Evolutionary conservation across 306 rosid species (phyloP).

Genomic region (Sophora flavescens): DNA sequence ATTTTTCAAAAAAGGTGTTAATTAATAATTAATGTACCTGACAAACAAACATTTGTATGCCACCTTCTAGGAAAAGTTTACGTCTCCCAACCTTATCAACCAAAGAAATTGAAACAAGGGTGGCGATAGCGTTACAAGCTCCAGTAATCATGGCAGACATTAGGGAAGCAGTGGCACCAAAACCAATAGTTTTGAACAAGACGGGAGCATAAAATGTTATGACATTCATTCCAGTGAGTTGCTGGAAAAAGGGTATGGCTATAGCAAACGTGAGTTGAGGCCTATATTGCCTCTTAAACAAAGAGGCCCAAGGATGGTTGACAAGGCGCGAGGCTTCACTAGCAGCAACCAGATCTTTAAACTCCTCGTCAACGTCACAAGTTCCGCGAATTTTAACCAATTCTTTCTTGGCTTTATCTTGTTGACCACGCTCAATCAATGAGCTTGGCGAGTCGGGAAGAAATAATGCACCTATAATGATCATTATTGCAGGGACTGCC

Average conservation of each 20-base stretch:
- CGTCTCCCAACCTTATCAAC: slow-evolving; percentile 63
- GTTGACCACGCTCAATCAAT: slow-evolving; percentile 50
- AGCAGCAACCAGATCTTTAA: slow-evolving; percentile 49
- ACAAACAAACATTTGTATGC: slow-evolving; percentile 56
- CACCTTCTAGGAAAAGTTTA: slow-evolving; percentile 57
- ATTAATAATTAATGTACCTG: slow-evolving; percentile 46
- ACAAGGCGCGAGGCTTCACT: slow-evolving; percentile 48
- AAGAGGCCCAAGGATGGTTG: slow-evolving; percentile 52
- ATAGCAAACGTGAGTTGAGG: slow-evolving; percentile 59
- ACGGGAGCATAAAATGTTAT: slow-evolving; percentile 65
- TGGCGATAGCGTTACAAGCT: slow-evolving; percentile 40
- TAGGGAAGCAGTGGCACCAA: slow-evolving; percentile 55
- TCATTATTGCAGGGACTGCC: slow-evolving; percentile 56
- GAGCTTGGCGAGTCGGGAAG: slow-evolving; percentile 69
- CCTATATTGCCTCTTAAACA: slow-evolving; percentile 50
- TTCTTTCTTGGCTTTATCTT: slow-evolving; percentile 47
- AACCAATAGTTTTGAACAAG: slow-evolving; percentile 65
- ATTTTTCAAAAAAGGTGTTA: no score
- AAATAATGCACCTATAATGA: slow-evolving; percentile 48
- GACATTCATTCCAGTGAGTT: slow-evolving; percentile 62
- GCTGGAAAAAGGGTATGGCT: slow-evolving; percentile 63
- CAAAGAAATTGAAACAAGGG: slow-evolving; percentile 40
- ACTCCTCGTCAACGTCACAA: slow-evolving; percentile 51
- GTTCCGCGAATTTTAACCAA: slow-evolving; percentile 46
- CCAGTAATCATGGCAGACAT: slow-evolving; percentile 62